A percentile compares a stretch with the other conserved stretches of the same genome.
Evolutionary conservation across 2,329 filamentous ascomycete genomes (phyloP).

Genomic region (Fragosphaeria purpurea): DNA sequence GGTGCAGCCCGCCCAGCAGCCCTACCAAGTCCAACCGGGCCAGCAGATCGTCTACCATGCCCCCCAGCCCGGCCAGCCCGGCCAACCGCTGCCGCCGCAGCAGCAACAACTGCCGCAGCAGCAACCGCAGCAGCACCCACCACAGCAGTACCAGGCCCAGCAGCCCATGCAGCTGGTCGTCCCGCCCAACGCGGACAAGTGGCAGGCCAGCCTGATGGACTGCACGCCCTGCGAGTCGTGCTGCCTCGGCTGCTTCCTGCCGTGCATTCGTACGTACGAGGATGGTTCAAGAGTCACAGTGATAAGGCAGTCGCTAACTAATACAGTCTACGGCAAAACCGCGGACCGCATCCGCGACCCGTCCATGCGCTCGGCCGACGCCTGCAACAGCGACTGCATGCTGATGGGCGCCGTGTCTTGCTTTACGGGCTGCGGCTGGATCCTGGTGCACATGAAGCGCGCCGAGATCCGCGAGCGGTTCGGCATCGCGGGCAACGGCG

Average conservation of each 20-base stretch:
- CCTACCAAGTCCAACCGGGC: slow-evolving; percentile 14
- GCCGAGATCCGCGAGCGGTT: slow-evolving; percentile 42
- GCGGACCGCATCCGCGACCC: slow-evolving; percentile 34
- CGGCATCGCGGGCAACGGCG: slow-evolving; percentile 39
- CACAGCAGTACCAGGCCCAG: slow-evolving; percentile 3
- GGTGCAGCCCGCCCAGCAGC: not conserved
- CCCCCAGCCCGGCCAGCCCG: not conserved
- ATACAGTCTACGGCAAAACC: slow-evolving; percentile 33
- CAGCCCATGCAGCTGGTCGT: slow-evolving; percentile 10
- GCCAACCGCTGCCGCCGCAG: slow-evolving; percentile 3
- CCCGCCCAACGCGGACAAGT: slow-evolving; percentile 17
- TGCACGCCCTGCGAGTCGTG: slow-evolving; percentile 31
- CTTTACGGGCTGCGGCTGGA: slow-evolving; percentile 32
- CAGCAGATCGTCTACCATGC: not conserved
- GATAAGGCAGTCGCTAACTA: no score
- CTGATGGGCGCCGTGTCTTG: slow-evolving; percentile 28
- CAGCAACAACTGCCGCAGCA: not conserved
- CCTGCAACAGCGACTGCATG: slow-evolving; percentile 32
- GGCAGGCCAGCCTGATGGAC: slow-evolving; percentile 28
- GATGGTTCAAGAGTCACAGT: no score
- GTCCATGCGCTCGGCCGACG: slow-evolving; percentile 27
- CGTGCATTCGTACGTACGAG: slow-evolving; percentile 31
- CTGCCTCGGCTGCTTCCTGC: slow-evolving; percentile 28
- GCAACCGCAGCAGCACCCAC: not conserved
- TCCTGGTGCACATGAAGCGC: slow-evolving; percentile 42